Percentiles rank a stretch among this genome's conserved stretches.
Conservation (phyloP, 805 yeast genomes). For the Zygosaccharomyces pseudorouxii region DNA sequence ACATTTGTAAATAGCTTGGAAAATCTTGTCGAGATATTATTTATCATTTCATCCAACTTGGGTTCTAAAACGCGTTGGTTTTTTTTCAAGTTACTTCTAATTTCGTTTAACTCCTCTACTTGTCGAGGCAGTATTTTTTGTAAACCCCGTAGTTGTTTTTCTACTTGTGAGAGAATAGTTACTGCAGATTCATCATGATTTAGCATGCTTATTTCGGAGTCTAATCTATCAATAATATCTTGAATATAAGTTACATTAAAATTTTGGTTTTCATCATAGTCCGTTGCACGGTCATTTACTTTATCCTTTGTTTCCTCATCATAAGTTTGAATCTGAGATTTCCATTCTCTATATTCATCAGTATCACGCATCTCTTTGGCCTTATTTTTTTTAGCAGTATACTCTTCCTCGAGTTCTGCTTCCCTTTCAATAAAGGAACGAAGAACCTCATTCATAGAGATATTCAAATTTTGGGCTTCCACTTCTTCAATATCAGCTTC, state of each 20-base stretch:
- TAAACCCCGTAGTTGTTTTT: conserved; percentile 21
- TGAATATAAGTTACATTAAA: conserved; percentile 40
- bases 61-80: conserved; percentile 57
- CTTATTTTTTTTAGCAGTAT: conserved; percentile 29
- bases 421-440: conserved; percentile 31
- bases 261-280: conserved; percentile 34
- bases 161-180: conserved; percentile 32
- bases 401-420: conserved; percentile 24
- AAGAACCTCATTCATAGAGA: conserved; percentile 31
- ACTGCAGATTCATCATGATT: conserved; percentile 40
- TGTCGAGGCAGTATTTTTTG: conserved; percentile 23
- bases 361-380: conserved; percentile 28
- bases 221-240: conserved; percentile 41
- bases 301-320: conserved; percentile 38
- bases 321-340: conserved; percentile 33
- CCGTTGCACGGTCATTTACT: conserved; percentile 39
- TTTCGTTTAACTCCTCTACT: conserved; percentile 18
- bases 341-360: conserved; percentile 27
- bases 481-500: conserved; percentile 30
- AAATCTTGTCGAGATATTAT: conserved; percentile 58
- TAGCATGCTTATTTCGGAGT: conserved; percentile 41
- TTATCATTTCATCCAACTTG: conserved; percentile 48
- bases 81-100: conserved; percentile 37
- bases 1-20: conserved; percentile 61
- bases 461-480: conserved; percentile 40